Conservation (phyloP, 768 basidiomycete species). For the Trametes gibbosa region DNA sequence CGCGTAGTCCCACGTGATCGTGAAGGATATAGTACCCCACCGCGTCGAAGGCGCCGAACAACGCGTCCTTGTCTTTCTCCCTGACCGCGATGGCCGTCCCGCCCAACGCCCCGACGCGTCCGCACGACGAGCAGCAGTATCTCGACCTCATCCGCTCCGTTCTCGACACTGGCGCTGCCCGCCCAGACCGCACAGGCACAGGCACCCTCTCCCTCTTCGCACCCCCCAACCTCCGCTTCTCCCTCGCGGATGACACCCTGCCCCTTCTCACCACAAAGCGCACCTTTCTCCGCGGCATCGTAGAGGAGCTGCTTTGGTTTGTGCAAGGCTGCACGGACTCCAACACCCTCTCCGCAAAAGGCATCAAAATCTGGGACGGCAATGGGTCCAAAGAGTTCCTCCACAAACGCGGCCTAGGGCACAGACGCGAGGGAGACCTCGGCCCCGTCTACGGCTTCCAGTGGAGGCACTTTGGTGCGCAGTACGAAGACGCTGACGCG, state of each 20-base stretch:
- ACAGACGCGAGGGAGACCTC: conserved; percentile 86
- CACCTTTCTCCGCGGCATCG: conserved; percentile 87
- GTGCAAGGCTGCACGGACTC: conserved; percentile 82
- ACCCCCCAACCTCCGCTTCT: conserved; percentile 87
- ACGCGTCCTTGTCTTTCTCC: conserved; percentile 6
- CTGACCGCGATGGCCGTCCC: conserved; percentile 3
- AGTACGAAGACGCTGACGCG: conserved; percentile 69
- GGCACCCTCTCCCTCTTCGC: conserved; percentile 93
- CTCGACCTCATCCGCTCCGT: conserved; percentile 77
- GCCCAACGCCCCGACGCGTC: background rate
- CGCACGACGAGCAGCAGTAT: conserved; percentile 89
- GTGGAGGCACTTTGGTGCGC: conserved; percentile 93
- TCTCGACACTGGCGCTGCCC: conserved; percentile 68
- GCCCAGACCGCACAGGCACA: conserved; percentile 92
- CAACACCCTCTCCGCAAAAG: conserved; percentile 68
- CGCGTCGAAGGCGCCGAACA: conserved; percentile 9
- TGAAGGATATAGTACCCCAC: background rate
- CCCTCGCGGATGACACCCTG: conserved; percentile 68
- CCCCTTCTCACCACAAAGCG: conserved; percentile 95
- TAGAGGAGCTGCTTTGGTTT: conserved; percentile 97
- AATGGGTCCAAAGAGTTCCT: conserved; percentile 89
- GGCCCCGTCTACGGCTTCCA: conserved; percentile 98
- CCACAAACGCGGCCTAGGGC: conserved; percentile 77
- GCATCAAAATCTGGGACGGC: conserved; percentile 97
- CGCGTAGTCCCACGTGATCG: conserved; percentile 10